Percentiles rank a stretch among this genome's conserved stretches.
Evolutionary conservation across 1,284 basidiomycete genomes (phyloP).

Genomic region (Farysia itapuensis): DNA sequence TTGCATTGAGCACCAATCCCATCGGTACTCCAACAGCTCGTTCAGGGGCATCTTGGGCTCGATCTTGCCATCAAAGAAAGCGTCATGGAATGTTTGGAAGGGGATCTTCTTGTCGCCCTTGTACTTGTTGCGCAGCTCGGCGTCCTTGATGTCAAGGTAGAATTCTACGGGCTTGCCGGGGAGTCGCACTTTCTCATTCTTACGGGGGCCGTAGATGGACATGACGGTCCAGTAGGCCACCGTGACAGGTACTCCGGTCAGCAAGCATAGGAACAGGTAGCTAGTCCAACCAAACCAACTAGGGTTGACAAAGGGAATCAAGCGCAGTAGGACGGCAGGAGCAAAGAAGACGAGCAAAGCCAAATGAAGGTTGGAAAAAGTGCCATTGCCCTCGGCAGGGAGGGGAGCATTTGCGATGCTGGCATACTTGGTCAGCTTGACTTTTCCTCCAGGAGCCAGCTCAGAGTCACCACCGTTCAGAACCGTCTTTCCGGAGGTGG

Average conservation of each 20-base stretch:
- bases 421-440: constrained; percentile 56
- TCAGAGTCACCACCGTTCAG: constrained; percentile 4
- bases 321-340: constrained; percentile 53
- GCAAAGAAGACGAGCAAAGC: constrained; percentile 65
- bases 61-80: constrained; percentile 94
- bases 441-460: constrained; percentile 56
- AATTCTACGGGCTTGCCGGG: constrained; percentile 74
- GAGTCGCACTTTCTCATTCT: constrained; percentile 83
- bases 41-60: constrained; percentile 95
- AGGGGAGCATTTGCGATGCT: constrained; percentile 55
- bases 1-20: constrained; percentile 91
- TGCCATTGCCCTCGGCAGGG: constrained; percentile 60
- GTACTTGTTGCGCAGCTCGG: constrained; percentile 76
- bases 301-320: constrained; percentile 57
- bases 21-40: constrained; percentile 87
- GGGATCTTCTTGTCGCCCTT: constrained; percentile 82
- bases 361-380: constrained; percentile 67
- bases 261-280: constrained; percentile 65
- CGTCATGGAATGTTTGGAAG: constrained; percentile 96
- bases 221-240: constrained; percentile 87
- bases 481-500: neutral
- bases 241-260: constrained; percentile 76
- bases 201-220: constrained; percentile 77
- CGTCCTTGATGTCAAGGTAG: constrained; percentile 89
- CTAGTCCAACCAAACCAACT: constrained; percentile 55